Percentiles rank a stretch among this genome's conserved stretches.
Conservation (phyloP, 1,139 yeast species). For the Pichia cactophila region DNA sequence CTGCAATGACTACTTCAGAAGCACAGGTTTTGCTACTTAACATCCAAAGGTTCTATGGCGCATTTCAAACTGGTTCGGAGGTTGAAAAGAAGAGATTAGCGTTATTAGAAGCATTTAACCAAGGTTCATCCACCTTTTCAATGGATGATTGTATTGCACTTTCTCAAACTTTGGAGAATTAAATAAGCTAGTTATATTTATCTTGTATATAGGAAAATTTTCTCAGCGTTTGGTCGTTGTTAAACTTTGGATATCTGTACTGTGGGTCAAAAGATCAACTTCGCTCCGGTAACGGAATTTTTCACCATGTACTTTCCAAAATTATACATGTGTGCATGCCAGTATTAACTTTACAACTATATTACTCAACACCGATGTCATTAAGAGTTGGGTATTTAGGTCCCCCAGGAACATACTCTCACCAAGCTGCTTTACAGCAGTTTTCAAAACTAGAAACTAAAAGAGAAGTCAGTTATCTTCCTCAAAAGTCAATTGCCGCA, state of each 20-base stretch:
- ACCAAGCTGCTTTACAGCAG: conserved; percentile 79
- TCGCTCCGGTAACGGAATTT: neutral
- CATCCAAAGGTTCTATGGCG: conserved; percentile 85
- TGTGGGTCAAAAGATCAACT: neutral
- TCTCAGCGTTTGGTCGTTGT: neutral
- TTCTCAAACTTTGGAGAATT: conserved; percentile 62
- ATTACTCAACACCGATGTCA: neutral
- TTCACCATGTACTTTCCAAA: neutral
- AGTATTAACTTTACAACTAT: neutral
- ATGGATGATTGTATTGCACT: conserved; percentile 62
- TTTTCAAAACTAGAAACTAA: conserved; percentile 36
- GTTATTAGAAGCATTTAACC: conserved; percentile 59
- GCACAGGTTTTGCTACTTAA: conserved; percentile 74
- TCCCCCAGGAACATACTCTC: conserved; percentile 87
- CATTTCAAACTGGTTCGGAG: conserved; percentile 37
- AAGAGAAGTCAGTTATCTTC: conserved; percentile 26
- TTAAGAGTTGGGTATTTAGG: conserved; percentile 66
- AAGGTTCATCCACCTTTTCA: conserved; percentile 56
- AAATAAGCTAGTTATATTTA: neutral
- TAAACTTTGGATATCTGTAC: no score
- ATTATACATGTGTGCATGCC: no score
- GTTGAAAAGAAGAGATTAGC: conserved; percentile 42
- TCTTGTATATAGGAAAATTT: neutral
- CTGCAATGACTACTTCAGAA: conserved; percentile 49
- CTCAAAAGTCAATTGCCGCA: conserved; percentile 46